Conservation (phyloP, 139 green algal species). For the Volvox reticuliferus region DNA sequence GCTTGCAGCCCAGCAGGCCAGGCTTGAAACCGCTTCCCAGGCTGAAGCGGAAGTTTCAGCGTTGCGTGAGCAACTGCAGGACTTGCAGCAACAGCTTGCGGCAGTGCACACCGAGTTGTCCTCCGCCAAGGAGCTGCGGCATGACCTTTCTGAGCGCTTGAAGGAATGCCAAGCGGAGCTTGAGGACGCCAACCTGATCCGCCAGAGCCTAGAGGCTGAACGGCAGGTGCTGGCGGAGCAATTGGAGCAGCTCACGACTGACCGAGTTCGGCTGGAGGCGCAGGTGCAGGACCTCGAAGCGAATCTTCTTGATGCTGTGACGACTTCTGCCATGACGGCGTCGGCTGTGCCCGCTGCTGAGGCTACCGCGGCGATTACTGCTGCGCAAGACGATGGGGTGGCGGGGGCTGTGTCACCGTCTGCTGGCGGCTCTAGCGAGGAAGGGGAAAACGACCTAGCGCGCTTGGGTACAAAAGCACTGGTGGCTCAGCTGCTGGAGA, state of each 20-base stretch:
- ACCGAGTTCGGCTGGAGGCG: not conserved
- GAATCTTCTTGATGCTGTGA: not conserved
- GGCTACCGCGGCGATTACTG: not conserved
- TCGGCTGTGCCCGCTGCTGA: not conserved
- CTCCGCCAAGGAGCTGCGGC: not conserved
- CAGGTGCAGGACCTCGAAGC: constrained; percentile 30
- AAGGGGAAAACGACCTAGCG: not conserved
- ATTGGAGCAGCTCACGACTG: not conserved
- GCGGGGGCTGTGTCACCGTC: not conserved
- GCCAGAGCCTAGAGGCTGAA: constrained; percentile 1
- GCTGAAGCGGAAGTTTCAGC: not conserved
- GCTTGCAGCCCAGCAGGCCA: not conserved
- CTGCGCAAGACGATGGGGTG: not conserved
- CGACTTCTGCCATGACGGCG: not conserved
- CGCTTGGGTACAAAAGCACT: constrained; percentile 27
- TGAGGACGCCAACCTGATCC: not conserved
- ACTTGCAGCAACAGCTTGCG: not conserved
- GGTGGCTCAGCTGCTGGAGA: constrained; percentile 15
- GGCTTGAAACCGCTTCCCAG: not conserved
- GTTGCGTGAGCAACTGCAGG: not conserved
- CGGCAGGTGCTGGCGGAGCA: constrained; percentile 9
- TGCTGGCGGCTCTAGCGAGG: not conserved
- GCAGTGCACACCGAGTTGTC: constrained; percentile 17
- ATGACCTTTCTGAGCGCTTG: not conserved
- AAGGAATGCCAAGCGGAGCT: constrained; percentile 5